These are phyloP conservation scores for Trichophyton equinum DNA, from an alignment of 2,329 filamentous ascomycete species.

Conservation along the genomic window DNA sequence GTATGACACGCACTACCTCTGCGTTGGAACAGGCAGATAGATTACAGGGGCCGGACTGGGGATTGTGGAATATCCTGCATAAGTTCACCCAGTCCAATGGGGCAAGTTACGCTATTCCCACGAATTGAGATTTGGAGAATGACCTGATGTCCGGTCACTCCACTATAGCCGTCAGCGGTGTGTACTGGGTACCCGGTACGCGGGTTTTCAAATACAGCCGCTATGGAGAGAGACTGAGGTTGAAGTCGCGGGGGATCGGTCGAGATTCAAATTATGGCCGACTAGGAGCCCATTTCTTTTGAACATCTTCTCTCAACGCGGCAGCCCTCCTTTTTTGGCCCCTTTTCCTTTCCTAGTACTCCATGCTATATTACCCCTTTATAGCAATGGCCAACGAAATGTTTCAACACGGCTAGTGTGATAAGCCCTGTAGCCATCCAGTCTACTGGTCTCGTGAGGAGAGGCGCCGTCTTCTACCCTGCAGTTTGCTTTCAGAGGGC, in stretches of 20 bases:
- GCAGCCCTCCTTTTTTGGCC: background rate
- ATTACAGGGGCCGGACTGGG: background rate
- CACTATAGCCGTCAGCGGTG: background rate
- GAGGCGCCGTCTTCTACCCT: background rate
- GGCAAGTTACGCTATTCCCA: background rate
- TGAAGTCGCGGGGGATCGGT: background rate
- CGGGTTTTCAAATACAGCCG: background rate
- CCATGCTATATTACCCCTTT: background rate
- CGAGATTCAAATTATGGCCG: background rate
- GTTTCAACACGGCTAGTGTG: background rate
- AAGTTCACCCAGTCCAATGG: background rate
- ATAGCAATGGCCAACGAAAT: no score
- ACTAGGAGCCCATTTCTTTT: background rate
- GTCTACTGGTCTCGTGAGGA: background rate
- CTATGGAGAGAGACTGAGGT: background rate
- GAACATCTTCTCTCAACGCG: background rate
- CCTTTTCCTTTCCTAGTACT: background rate
- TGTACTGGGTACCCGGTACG: background rate
- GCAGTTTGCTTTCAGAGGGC: background rate
- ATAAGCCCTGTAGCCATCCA: background rate
- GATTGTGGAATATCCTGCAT: background rate
- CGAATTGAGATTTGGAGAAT: background rate
- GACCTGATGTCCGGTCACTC: background rate
- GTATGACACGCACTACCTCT: background rate
- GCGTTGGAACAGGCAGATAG: background rate